Percentiles rank a stretch among this genome's conserved stretches.
Conservation (phyloP, 2,329 filamentous ascomycete genomes). For the Fusarium musae region DNA sequence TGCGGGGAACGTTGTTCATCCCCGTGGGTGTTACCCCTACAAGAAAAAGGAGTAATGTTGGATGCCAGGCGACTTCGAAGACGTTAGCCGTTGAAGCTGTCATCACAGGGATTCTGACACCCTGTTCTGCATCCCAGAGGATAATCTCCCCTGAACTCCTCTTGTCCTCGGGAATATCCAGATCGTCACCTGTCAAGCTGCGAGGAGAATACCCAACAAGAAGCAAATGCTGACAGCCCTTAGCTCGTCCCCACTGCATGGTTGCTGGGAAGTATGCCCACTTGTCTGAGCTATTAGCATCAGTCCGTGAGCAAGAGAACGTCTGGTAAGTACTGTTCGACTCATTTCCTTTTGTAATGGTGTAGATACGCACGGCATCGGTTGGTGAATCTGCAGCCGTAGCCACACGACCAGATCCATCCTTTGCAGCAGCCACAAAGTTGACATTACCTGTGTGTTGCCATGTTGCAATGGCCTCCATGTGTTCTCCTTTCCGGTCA, state of each 20-base stretch:
- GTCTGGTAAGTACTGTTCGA: slow-evolving; percentile 51
- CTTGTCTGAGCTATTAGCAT: slow-evolving; percentile 53
- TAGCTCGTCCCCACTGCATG: slow-evolving; percentile 68
- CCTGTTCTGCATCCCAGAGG: slow-evolving; percentile 64
- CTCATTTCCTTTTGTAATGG: slow-evolving; percentile 52
- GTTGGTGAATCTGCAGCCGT: slow-evolving; percentile 67
- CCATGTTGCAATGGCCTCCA: slow-evolving; percentile 62
- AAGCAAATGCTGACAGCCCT: slow-evolving; percentile 61
- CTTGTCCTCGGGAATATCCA: slow-evolving; percentile 68
- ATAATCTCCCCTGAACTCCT: slow-evolving; percentile 68
- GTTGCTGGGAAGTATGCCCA: slow-evolving; percentile 74
- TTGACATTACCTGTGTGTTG: slow-evolving; percentile 68
- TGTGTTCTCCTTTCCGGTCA: slow-evolving; percentile 50
- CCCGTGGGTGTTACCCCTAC: slow-evolving; percentile 67
- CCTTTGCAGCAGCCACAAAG: slow-evolving; percentile 67
- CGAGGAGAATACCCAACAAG: slow-evolving; percentile 73
- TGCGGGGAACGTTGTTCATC: slow-evolving; percentile 53
- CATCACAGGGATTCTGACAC: slow-evolving; percentile 58
- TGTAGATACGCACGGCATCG: slow-evolving; percentile 68
- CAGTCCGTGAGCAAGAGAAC: slow-evolving; percentile 55
- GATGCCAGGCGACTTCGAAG: slow-evolving; percentile 74
- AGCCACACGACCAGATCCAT: slow-evolving; percentile 62
- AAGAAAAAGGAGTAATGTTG: slow-evolving; percentile 62
- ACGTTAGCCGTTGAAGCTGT: slow-evolving; percentile 68
- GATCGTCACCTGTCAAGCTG: slow-evolving; percentile 62